These are phyloP conservation scores for Cyanidiococcus yangmingshanensis DNA, from an alignment of 23 red algal species.

Conservation along the genomic window DNA sequence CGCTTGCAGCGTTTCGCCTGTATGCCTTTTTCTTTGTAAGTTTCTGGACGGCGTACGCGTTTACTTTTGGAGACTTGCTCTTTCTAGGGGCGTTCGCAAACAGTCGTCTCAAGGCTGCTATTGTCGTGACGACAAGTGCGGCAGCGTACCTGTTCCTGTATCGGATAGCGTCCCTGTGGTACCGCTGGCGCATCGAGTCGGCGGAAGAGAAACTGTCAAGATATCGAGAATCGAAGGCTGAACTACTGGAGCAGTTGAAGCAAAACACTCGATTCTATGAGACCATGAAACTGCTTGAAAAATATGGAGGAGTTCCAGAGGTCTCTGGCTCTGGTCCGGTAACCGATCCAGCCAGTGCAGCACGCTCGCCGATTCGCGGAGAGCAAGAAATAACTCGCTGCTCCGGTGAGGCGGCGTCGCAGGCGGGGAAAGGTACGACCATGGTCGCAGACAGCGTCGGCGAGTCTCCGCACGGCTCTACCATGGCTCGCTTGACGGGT, in stretches of 20 bases:
- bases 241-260: constrained; percentile 5
- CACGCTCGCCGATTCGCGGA: background rate
- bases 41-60: background rate
- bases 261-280: constrained; percentile 10
- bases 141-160: background rate
- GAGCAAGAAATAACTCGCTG: background rate
- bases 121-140: background rate
- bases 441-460: no score
- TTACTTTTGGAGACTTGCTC: background rate
- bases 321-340: no score
- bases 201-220: background rate
- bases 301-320: background rate
- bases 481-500: background rate
- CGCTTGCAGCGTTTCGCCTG: constrained; percentile 2
- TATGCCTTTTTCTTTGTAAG: background rate
- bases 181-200: constrained; percentile 8
- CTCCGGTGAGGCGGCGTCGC: background rate
- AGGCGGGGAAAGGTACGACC: background rate
- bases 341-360: background rate
- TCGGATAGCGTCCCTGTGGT: background rate
- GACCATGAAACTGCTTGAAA: constrained; percentile 5
- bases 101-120: background rate
- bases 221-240: background rate
- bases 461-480: background rate
- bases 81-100: background rate